Percentiles rank a stretch among this genome's conserved stretches.
Evolutionary conservation across 2,329 filamentous ascomycete genomes (phyloP).

Genomic region (Berkeleyomyces rouxiae): DNA sequence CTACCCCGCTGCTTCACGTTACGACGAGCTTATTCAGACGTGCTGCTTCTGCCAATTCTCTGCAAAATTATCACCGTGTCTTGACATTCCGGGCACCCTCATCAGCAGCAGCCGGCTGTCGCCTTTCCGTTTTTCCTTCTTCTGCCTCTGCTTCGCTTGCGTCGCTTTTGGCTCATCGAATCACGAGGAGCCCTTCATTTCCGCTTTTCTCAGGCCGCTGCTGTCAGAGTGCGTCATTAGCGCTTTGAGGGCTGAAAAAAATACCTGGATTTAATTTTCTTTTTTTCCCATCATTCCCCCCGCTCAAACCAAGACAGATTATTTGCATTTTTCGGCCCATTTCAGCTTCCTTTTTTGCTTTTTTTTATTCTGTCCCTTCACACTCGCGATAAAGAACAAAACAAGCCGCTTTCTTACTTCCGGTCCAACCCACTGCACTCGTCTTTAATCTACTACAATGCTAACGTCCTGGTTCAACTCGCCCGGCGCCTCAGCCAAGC

Average conservation of each 20-base stretch:
- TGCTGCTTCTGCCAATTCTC: too few relatives aligned
- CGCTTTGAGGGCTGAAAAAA: background rate
- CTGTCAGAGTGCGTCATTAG: constrained; percentile 3
- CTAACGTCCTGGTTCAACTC: constrained; percentile 25
- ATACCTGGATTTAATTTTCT: background rate
- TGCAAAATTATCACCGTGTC: too few relatives aligned
- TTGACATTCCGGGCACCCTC: too few relatives aligned
- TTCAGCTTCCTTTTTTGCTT: background rate
- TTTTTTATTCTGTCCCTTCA: background rate
- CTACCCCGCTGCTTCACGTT: too few relatives aligned
- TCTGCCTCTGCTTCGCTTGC: background rate
- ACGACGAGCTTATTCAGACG: too few relatives aligned
- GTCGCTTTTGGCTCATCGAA: background rate
- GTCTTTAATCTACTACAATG: constrained; percentile 18
- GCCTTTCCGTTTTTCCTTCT: background rate
- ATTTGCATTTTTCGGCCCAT: background rate
- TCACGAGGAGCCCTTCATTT: background rate
- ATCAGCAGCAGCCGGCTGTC: background rate
- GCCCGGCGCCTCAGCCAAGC: constrained; percentile 10
- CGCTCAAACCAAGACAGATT: background rate
- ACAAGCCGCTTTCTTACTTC: background rate
- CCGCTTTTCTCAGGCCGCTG: background rate
- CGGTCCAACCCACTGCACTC: background rate
- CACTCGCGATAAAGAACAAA: background rate
- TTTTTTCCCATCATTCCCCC: background rate